Evolutionary conservation across 192 early-diverging fungal species (phyloP).

Genomic region (Entomortierella lignicola): DNA sequence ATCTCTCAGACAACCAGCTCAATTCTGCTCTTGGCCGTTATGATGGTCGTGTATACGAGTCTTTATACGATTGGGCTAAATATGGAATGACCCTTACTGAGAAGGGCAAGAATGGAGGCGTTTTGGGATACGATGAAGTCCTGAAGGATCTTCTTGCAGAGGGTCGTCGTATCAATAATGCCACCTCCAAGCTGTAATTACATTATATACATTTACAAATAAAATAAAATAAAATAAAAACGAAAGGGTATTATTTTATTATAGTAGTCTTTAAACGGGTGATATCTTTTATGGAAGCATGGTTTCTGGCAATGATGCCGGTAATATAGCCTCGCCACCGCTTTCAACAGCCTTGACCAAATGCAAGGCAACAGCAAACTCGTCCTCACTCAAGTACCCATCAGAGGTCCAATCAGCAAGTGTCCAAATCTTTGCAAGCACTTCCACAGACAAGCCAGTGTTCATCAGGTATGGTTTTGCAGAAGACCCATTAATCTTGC

Average conservation of each 20-base stretch:
- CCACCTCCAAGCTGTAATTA: neutral
- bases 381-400: constrained; percentile 84
- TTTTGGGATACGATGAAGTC: constrained; percentile 44
- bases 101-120: constrained; percentile 45
- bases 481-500: constrained; percentile 65
- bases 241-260: too few species aligned
- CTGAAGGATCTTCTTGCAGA: constrained; percentile 42
- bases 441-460: constrained; percentile 72
- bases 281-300: constrained; percentile 49
- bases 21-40: constrained; percentile 88
- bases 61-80: constrained; percentile 69
- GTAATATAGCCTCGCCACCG: constrained; percentile 54
- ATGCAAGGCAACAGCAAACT: constrained; percentile 89
- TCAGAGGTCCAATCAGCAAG: constrained; percentile 84
- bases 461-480: constrained; percentile 70
- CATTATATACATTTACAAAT: neutral
- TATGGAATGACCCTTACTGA: constrained; percentile 42
- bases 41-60: constrained; percentile 85
- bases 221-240: neutral
- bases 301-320: constrained; percentile 54
- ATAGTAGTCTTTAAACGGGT: neutral
- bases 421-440: constrained; percentile 79
- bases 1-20: constrained; percentile 85
- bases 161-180: constrained; percentile 36
- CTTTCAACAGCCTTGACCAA: constrained; percentile 60